Base-by-base conservation (phyloP, 2,329 filamentous ascomycete genomes). In the Cladosporium sp. region DNA sequence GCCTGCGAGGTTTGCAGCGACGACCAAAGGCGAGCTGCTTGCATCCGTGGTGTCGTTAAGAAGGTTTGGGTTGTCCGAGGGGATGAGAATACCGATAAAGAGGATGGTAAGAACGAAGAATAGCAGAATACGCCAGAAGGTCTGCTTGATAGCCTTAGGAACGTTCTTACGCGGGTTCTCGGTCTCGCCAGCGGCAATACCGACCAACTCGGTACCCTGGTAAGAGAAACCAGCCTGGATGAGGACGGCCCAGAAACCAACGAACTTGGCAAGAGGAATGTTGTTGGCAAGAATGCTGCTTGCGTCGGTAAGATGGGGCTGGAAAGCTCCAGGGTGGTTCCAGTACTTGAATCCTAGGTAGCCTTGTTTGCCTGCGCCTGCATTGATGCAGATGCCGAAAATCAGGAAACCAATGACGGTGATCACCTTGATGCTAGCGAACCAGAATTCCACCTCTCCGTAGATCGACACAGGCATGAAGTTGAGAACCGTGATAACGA, bases 11-110 rank as follows among this genome's bases (percentile, higher is more conserved):
- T 85, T 78, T 67, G 88, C 86, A 28, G 86, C 85, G 69, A 91
- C 85, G 66, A 91, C 88, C 72, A 91, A 90, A 0, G 89, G 89
- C 0, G 85, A 88, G 4, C 84, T 82, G 7, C 84, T 82, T 50
- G 79, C 80, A 67, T 78, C 75, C 60, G 77, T 78, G 57, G 72
- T 73, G 49, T 72, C 76, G 23, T 72, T 75, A 31, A 82, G 73
- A 7, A 82, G 77, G 58, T 70, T 64, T 5, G 69, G 55, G 67
- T 78, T 76, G 70, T 76, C 70, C 66, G 73, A 74, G 7, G 75
- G 76, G 10, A 77, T 69, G n/a, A 78, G 67, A 8, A 77, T 67
- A 14, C 76, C 76, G 40, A 78, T 73, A 68, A 77, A 75, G 66
- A 77, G 73, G 65, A 78, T 69, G 18, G 73, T 75, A 23, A 76